These are phyloP conservation scores for Phlyctochytrium bullatum DNA, from an alignment of 192 early-diverging fungal species.

Conservation along the genomic window DNA sequence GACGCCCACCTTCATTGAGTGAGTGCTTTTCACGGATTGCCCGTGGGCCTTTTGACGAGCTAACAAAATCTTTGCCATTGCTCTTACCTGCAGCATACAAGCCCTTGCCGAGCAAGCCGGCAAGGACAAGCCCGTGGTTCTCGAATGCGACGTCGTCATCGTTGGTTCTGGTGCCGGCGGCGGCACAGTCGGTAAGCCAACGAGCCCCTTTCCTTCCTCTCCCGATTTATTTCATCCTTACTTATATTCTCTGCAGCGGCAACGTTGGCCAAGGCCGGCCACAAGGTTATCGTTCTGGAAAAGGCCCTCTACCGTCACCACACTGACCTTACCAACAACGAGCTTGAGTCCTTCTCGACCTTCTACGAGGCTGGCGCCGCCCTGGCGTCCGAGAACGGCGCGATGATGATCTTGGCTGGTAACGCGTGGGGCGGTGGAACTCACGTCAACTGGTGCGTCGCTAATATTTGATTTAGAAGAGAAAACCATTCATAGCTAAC, in stretches of 20 bases:
- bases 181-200: conserved; percentile 42
- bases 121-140: conserved; percentile 17
- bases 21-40: neutral
- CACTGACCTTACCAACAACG: conserved; percentile 48
- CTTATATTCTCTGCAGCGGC: conserved; percentile 37
- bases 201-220: conserved; percentile 1
- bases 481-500: conserved; percentile 18
- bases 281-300: conserved; percentile 70
- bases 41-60: neutral
- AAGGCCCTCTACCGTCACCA: conserved; percentile 63
- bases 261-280: conserved; percentile 61
- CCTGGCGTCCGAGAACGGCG: conserved; percentile 50
- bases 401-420: conserved; percentile 58
- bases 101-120: conserved; percentile 9
- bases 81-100: conserved; percentile 29
- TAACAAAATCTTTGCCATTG: neutral
- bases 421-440: conserved; percentile 75
- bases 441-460: conserved; percentile 63
- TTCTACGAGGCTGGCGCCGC: conserved; percentile 58
- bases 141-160: conserved; percentile 60
- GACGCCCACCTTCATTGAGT: conserved; percentile 52
- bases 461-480: too few species aligned
- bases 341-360: conserved; percentile 44
- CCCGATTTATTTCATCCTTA: neutral
- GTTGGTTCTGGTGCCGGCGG: conserved; percentile 71